Conservation (phyloP, 768 basidiomycete genomes). For the Rhodotorula paludigena region DNA sequence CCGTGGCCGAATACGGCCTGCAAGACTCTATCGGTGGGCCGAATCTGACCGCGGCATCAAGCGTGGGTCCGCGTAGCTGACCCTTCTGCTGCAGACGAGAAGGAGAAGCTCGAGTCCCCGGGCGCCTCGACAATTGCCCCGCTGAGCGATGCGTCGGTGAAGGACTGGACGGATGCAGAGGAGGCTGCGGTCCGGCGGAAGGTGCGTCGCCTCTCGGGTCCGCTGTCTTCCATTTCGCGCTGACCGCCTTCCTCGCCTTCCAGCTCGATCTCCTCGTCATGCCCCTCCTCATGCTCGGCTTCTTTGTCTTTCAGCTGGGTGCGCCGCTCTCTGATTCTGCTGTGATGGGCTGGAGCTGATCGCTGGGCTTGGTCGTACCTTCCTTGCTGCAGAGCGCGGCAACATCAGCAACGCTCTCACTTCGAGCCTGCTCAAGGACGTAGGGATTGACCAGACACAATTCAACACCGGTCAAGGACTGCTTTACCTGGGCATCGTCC, state of each 20-base stretch:
- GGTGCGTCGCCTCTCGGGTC: neutral
- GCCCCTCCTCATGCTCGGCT: slow-evolving; percentile 42
- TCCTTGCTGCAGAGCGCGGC: too few species aligned
- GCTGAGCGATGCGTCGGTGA: neutral
- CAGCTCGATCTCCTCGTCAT: slow-evolving; percentile 43
- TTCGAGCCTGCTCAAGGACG: slow-evolving; percentile 34
- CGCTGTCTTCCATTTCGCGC: neutral
- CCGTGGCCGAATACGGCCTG: neutral
- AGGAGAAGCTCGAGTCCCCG: neutral
- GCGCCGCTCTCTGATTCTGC: too few species aligned
- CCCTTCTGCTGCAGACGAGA: neutral
- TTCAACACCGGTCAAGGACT: slow-evolving; percentile 44
- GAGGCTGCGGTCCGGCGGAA: slow-evolving; percentile 3
- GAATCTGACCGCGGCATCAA: too few species aligned
- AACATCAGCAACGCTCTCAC: slow-evolving; percentile 43
- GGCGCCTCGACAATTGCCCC: neutral
- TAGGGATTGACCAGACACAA: slow-evolving; percentile 40
- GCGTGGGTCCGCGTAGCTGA: too few species aligned
- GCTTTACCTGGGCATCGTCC: slow-evolving; percentile 44
- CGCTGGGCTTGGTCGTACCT: slow-evolving; percentile 15
- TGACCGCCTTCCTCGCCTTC: neutral
- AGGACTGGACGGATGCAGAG: slow-evolving; percentile 8
- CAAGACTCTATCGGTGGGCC: neutral
- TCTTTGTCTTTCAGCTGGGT: slow-evolving; percentile 44
- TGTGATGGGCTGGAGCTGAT: neutral